Percentiles rank a stretch among this genome's conserved stretches.
Conservation (phyloP, 495 filamentous ascomycete genomes). For the Letharia lupina region DNA sequence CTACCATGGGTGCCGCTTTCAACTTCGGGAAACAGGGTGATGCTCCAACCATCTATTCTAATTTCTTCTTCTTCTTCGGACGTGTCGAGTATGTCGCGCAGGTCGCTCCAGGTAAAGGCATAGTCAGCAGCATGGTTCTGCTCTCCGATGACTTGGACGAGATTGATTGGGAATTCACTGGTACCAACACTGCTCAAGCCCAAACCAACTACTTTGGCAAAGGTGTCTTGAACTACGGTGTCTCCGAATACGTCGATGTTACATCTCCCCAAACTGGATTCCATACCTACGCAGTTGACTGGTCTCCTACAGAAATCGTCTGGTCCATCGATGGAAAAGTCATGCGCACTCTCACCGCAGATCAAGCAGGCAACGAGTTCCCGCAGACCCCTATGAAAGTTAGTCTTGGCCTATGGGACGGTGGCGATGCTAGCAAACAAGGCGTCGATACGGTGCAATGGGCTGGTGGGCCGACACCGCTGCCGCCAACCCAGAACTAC, state of each 20-base stretch:
- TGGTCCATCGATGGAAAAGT: constrained; percentile 72
- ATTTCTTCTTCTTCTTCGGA: constrained; percentile 75
- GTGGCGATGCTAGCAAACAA: constrained; percentile 60
- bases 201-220: constrained; percentile 96
- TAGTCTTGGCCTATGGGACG: constrained; percentile 76
- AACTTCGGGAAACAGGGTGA: constrained; percentile 62
- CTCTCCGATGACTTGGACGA: constrained; percentile 92
- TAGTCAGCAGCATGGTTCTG: constrained; percentile 74
- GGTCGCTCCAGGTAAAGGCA: constrained; percentile 61
- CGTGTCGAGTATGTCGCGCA: constrained; percentile 63
- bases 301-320: constrained; percentile 61
- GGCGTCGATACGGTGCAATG: constrained; percentile 20
- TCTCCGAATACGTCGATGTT: constrained; percentile 50
- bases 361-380: constrained; percentile 57
- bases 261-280: constrained; percentile 57
- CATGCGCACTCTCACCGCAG: constrained; percentile 57
- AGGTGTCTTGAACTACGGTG: constrained; percentile 76
- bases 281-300: constrained; percentile 80
- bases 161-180: constrained; percentile 81
- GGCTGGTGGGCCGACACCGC: constrained; percentile 29
- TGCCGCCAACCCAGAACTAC: constrained; percentile 52
- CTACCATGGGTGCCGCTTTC: constrained; percentile 56
- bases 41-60: constrained; percentile 62
- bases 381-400: constrained; percentile 86
- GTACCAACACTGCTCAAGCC: constrained; percentile 54